Base-by-base conservation (phyloP, 768 basidiomycete species). In the Hortiboletus campestris region DNA sequence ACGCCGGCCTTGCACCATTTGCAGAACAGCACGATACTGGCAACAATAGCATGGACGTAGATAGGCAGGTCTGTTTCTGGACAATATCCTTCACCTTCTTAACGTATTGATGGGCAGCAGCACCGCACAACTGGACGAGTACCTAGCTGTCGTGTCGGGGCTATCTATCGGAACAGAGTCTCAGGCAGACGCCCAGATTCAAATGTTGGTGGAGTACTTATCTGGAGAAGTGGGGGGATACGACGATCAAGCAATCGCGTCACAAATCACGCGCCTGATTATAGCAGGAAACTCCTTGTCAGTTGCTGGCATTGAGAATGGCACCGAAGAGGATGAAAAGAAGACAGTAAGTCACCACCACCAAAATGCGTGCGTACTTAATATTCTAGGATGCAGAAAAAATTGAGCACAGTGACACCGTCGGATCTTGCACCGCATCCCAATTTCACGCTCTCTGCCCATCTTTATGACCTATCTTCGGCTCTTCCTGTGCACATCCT, bases 191-290 rank as follows among this genome's bases (percentile, higher is more conserved):
- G 81, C 89, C 10, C 86, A 88, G 59, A 80, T 86, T 48, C 89
- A 94, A 62, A 80, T 98, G 79, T 74, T 99, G n/a, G 80, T 85
- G 3, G 97, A 99, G 71, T 97, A 90, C 73, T 74, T 99, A 38
- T 79, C 83, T 1, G 93, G 93, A 2, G 96, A 98, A 74, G 78
- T 75, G 25, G 92, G 91, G n/a, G 84, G 84, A 1, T 65, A 73
- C 0, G 77, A 82, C 54, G 89, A 92, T 55, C 86, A 86, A 65
- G 64, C 76, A 10, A 76, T 80, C 12, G 83, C 89, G 7, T 76
- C 86, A 3, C 84, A 83, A 58, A 88, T 98, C 64, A 88, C 92
- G 8, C 81, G 94, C 14, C 75, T 99, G 14, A 84, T 99, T 38
- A 79, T 99, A 38, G 91, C 91, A 3, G 97, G 97, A 6, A 91